phyloP scores from a whole-genome alignment of 164 flowering plant species.

The Magnolia kwangsiensis region DNA sequence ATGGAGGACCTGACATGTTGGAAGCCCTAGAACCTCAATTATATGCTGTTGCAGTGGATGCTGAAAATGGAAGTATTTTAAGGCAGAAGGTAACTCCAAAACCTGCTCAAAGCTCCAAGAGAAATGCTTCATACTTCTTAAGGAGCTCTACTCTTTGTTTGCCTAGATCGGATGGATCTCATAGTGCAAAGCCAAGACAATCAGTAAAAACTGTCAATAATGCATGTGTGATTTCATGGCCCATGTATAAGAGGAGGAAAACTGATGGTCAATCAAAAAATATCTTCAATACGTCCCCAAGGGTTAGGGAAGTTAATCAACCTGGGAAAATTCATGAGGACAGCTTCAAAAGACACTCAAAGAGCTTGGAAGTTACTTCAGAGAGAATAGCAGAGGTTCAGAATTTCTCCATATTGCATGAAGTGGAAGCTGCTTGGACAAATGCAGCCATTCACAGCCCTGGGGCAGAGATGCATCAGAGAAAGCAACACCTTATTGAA shows the following conservation, averaged over 20 bases:
- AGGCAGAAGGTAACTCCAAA: constrained; percentile 4
- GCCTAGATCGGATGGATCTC: constrained; percentile 14
- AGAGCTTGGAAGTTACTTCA: constrained; percentile 12
- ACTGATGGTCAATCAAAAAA: constrained; percentile 21
- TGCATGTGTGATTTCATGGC: constrained; percentile 36
- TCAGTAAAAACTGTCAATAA: constrained; percentile 7
- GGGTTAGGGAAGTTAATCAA: constrained; percentile 17
- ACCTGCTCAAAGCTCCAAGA: constrained; percentile 6
- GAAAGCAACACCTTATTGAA: constrained; percentile 6
- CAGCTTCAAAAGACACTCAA: constrained; percentile 5
- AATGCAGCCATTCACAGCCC: constrained; percentile 11
- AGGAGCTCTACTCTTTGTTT: constrained; percentile 7
- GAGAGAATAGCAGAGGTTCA: constrained; percentile 16
- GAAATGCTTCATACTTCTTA: constrained; percentile 7
- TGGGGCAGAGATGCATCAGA: constrained; percentile 14
- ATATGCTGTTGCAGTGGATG: constrained; percentile 5
- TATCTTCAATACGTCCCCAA: constrained; percentile 26
- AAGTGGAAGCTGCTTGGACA: constrained; percentile 10
- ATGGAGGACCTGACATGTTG: not conserved
- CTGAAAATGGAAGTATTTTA: not conserved
- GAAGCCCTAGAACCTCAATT: not conserved
- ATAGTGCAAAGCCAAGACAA: constrained; percentile 9
- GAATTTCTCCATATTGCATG: constrained; percentile 13
- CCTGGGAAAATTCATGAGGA: constrained; percentile 9
- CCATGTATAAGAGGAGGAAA: constrained; percentile 51